These are phyloP conservation scores for Aspergillus costaricaensis DNA, from an alignment of 2,329 filamentous ascomycete species.

Conservation along the genomic window DNA sequence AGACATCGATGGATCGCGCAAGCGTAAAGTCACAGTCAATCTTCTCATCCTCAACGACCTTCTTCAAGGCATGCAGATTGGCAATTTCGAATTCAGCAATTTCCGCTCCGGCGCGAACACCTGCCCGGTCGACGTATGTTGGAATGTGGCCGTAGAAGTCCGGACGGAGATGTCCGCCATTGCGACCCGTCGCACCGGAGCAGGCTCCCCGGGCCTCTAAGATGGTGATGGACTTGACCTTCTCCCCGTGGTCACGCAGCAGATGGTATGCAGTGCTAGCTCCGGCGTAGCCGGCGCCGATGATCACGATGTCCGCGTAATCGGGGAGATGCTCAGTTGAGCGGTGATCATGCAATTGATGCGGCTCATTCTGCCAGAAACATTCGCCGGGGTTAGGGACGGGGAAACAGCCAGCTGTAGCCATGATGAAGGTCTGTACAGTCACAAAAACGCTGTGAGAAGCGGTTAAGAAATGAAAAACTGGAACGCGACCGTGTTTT, in stretches of 20 bases:
- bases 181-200: slow-evolving; percentile 47
- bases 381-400: slow-evolving; percentile 8
- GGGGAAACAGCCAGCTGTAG: slow-evolving; percentile 1
- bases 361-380: slow-evolving; percentile 48
- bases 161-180: slow-evolving; percentile 48
- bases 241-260: slow-evolving; percentile 21
- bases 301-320: slow-evolving; percentile 46
- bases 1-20: slow-evolving; percentile 43
- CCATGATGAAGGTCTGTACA: neutral
- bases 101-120: slow-evolving; percentile 38
- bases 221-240: slow-evolving; percentile 32
- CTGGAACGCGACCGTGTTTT: neutral
- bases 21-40: slow-evolving; percentile 49
- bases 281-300: slow-evolving; percentile 52
- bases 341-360: slow-evolving; percentile 44
- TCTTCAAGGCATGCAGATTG: slow-evolving; percentile 43
- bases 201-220: slow-evolving; percentile 44
- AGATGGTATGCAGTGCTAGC: slow-evolving; percentile 46
- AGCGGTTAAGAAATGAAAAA: neutral
- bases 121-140: slow-evolving; percentile 34
- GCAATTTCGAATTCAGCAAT: slow-evolving; percentile 43
- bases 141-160: slow-evolving; percentile 43
- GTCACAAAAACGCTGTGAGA: neutral
- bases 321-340: slow-evolving; percentile 33
- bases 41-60: slow-evolving; percentile 42